Evolutionary conservation across 495 filamentous ascomycete genomes (phyloP).

Genomic region (Filosporella fistucella): DNA sequence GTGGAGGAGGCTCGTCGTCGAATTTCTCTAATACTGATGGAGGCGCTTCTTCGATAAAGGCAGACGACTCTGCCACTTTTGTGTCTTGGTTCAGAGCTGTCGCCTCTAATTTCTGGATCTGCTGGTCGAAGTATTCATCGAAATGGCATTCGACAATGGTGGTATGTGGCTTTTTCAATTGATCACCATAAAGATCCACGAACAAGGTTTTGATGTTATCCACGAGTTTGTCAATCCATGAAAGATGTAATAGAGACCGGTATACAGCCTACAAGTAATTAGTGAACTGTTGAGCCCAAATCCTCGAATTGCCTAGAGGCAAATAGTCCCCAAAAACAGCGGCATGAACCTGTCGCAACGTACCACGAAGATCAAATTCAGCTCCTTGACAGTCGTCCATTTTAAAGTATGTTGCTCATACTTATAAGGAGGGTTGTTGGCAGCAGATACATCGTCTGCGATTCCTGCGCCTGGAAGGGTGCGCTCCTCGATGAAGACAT

Average conservation of each 20-base stretch:
- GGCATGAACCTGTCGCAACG: no score
- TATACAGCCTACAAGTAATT: constrained; percentile 79
- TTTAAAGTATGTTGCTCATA: constrained; percentile 93
- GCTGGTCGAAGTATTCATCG: constrained; percentile 91
- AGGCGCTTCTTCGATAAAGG: constrained; percentile 39
- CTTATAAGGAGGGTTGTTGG: constrained; percentile 68
- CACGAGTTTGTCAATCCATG: constrained; percentile 95
- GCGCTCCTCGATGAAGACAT: constrained; percentile 95
- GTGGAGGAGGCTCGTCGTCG: constrained; percentile 39
- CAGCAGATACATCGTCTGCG: constrained; percentile 51
- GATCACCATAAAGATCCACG: constrained; percentile 78
- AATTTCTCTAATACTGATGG: constrained; percentile 33
- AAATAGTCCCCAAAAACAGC: no score
- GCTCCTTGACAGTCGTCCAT: constrained; percentile 87
- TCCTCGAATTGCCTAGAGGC: no score
- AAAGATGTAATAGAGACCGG: constrained; percentile 87
- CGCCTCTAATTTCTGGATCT: constrained; percentile 77
- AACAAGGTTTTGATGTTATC: constrained; percentile 92
- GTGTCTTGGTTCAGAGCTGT: constrained; percentile 25
- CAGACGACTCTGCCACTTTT: constrained; percentile 28
- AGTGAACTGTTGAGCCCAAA: constrained; percentile 17
- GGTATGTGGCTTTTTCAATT: constrained; percentile 75
- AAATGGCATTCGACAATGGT: constrained; percentile 76
- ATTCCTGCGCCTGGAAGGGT: constrained; percentile 56
- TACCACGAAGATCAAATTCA: constrained; percentile 95